Base-by-base conservation (phyloP, 306 rosid species). In the Mimosa pudica region DNA sequence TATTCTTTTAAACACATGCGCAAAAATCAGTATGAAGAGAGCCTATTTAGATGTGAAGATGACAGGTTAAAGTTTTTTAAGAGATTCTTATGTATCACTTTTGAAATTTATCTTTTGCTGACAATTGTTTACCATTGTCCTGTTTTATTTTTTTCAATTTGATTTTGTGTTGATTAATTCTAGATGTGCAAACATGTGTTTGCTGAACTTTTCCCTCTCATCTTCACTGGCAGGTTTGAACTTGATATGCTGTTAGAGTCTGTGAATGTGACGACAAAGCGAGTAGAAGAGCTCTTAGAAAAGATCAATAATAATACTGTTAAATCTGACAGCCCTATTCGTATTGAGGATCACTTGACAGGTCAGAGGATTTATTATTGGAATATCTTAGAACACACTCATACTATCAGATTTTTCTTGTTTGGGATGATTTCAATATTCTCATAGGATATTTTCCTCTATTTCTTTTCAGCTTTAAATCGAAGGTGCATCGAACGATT, bases 1-100 rank as follows among this genome's bases (percentile, higher is more conserved):
- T 96, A 96, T 84, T 96, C 99, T 77, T 96, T 96, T 73, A 96
- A 96, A 87, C 99, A 96, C 82, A 96, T 96, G 99, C 99, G 99
- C 81, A 96, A 96, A 89, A 96, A 96, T 83, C 99, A 96, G 84
- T 96, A 96, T 77, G 99, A 96, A 86, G 99, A 96, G 85, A 96
- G 99, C 81, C 86, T 96, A 87, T 96, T 96, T 81, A 92, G 99
- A 84, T 96, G 99, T 18, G 99, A 96, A 89, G 99, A 96, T 86
- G 99, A 96, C 89, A 96, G 99, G 99, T 96, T 68, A 73, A 84
- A 83, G 11, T 57, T 58, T 70, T 77, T 71, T 66, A 77, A 47
- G 18, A 81, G 61, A 66, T 88, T 69, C 63, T 60, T 54, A 58
- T 51, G 51, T 69, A 32, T 32, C 71, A 44, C 71, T 77, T 75